These are phyloP conservation scores for Pichia deserticola DNA, from an alignment of 805 yeast species.

Conservation along the genomic window DNA sequence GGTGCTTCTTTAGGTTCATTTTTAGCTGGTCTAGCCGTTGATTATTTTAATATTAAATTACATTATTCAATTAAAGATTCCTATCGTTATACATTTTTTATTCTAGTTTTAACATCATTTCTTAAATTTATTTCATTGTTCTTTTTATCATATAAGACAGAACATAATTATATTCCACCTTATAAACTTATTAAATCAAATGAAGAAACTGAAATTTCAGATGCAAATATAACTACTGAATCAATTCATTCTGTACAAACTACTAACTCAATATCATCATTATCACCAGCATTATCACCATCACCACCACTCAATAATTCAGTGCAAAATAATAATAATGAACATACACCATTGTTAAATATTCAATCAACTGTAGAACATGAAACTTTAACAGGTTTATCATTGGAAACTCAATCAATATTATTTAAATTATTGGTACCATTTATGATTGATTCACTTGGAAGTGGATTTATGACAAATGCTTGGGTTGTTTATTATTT, in stretches of 20 bases:
- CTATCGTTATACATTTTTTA: conserved; percentile 49
- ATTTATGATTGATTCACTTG: conserved; percentile 82
- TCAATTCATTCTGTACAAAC: background rate
- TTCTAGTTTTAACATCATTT: conserved; percentile 49
- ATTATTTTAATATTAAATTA: conserved; percentile 29
- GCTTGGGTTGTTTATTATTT: conserved; percentile 87
- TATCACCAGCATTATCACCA: no score
- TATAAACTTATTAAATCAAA: conserved; percentile 11
- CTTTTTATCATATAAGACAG: conserved; percentile 47
- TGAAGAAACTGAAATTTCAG: background rate
- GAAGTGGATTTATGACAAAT: conserved; percentile 80
- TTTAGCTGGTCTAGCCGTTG: conserved; percentile 52
- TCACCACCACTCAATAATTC: no score
- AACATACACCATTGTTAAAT: conserved; percentile 10
- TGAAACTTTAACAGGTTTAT: conserved; percentile 28
- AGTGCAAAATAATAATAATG: background rate
- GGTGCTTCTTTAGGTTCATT: conserved; percentile 75
- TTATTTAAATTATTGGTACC: conserved; percentile 44
- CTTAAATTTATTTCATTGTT: conserved; percentile 45
- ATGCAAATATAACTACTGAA: background rate
- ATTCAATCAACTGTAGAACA: conserved; percentile 18
- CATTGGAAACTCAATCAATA: conserved; percentile 36
- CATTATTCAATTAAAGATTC: conserved; percentile 33
- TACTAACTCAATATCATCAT: background rate
- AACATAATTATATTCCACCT: conserved; percentile 27